A percentile compares a stretch with the other conserved stretches of the same genome.
phyloP scores from a whole-genome alignment of 805 yeast genomes.

The Grigorovia yakushimaensis region DNA sequence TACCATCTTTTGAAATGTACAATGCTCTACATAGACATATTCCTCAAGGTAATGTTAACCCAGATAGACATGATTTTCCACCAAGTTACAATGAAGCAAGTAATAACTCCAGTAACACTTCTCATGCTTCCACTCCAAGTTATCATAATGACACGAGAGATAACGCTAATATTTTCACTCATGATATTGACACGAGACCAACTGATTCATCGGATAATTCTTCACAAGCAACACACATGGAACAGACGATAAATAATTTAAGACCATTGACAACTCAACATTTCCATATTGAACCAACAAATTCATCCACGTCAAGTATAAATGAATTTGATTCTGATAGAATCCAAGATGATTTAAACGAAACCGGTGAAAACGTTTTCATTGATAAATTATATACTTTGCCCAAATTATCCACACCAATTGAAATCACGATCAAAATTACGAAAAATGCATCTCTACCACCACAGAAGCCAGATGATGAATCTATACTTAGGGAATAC shows the following conservation, averaged over 20 bases:
- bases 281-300: not conserved
- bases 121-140: too few species aligned
- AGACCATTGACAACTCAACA: slow-evolving; percentile 3
- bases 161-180: not conserved
- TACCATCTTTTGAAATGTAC: slow-evolving; percentile 23
- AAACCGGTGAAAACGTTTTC: slow-evolving; percentile 9
- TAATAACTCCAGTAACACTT: not conserved
- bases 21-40: slow-evolving; percentile 20
- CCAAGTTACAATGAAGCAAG: slow-evolving; percentile 9
- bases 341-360: slow-evolving; percentile 9
- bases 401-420: slow-evolving; percentile 13
- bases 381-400: slow-evolving; percentile 19
- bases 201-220: not conserved
- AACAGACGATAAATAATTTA: slow-evolving; percentile 1
- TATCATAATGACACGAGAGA: too few species aligned
- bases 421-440: slow-evolving; percentile 16
- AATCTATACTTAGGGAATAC: slow-evolving; percentile 34
- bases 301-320: not conserved
- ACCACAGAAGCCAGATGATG: slow-evolving; percentile 19
- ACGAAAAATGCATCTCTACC: slow-evolving; percentile 17
- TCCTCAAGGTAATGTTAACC: slow-evolving; percentile 15
- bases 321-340: not conserved
- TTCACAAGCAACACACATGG: not conserved
- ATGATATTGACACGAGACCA: not conserved
- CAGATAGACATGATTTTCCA: slow-evolving; percentile 14